A percentile compares a stretch with the other conserved stretches of the same genome.
Evolutionary conservation across 2,329 filamentous ascomycete species (phyloP).

Genomic region (Fusarium cyanostomum): DNA sequence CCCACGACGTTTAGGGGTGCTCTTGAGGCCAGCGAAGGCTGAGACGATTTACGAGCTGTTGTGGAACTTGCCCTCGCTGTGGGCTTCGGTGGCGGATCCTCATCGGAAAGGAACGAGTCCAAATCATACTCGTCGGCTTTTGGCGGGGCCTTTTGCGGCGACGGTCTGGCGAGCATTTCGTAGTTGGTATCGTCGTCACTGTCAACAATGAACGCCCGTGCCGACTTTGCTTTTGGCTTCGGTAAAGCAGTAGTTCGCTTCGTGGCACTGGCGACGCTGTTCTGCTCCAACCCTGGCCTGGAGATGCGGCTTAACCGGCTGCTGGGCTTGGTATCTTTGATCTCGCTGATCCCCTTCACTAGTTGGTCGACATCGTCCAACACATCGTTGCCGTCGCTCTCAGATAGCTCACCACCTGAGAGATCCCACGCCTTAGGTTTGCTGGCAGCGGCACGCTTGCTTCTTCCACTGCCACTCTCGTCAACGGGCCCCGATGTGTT

Average conservation of each 20-base stretch:
- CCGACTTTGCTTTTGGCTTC: slow-evolving; percentile 58
- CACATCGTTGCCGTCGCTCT: slow-evolving; percentile 73
- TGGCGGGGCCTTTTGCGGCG: slow-evolving; percentile 65
- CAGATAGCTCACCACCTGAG: slow-evolving; percentile 59
- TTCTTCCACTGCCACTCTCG: slow-evolving; percentile 40
- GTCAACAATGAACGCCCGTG: slow-evolving; percentile 61
- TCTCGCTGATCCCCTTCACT: slow-evolving; percentile 84
- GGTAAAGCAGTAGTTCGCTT: no score
- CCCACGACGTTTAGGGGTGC: no score
- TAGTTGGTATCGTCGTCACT: slow-evolving; percentile 73
- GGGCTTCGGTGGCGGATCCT: slow-evolving; percentile 50
- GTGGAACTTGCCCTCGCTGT: slow-evolving; percentile 47
- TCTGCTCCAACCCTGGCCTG: no score
- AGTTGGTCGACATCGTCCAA: slow-evolving; percentile 87
- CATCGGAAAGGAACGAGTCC: slow-evolving; percentile 64
- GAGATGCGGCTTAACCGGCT: slow-evolving; percentile 51
- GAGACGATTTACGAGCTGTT: no score
- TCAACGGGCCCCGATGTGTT: no score
- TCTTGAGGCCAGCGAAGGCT: slow-evolving; percentile 56
- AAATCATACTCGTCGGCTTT: slow-evolving; percentile 63
- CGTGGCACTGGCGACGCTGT: no score
- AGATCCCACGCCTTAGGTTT: slow-evolving; percentile 55
- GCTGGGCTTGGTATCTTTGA: no score
- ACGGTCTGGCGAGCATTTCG: slow-evolving; percentile 71
- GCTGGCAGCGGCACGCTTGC: slow-evolving; percentile 64